Base-by-base conservation (phyloP, 805 yeast species). In the Yarrowia porcina region DNA sequence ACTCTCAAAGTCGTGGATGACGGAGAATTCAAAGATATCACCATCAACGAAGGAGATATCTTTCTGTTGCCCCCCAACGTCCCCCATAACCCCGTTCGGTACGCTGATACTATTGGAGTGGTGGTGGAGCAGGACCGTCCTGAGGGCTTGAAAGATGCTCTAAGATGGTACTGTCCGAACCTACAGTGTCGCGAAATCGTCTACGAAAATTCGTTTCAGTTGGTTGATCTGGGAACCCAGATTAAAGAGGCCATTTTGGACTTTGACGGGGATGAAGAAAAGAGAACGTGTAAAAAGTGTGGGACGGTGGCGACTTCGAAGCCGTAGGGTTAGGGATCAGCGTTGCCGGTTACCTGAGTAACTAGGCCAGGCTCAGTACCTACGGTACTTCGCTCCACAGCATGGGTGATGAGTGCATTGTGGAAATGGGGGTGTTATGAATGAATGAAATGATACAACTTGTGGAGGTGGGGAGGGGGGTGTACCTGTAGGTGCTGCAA, bases 51-150 rank as follows among this genome's bases (percentile, higher is more conserved):
- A 70, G 96, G 96, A 8, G 96, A 89, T 67, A 86, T 94, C n/a
- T 92, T 89, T 71, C 76, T 92, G 67, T 80, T 91, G 20, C 97
- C 97, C 11, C 86, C 86, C 0, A 89, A 89, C 71, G 82, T 83
- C 2, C 97, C 97, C 1, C 97, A 92, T 73, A 88, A 86, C 68
- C 97, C 97, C 0, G 93, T 89, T 8, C 79, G 97, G 69, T 92
- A 83, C 72, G 88, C 87, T 2, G 78, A 92, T 69, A 90, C 97
- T 0, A 85, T 92, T 17, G 97, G 97, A 0, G 77, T 92, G 44
- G 97, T 92, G 1, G 88, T 92, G 17, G 97, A 92, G 70, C 97
- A 92, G 74, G 96, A 90, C 71, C 80, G 97, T 67, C 96, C 97
- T 0, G 77, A 76, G 56, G 89, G 83, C 0, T 76, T 81, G 21